Percentiles rank a stretch among this genome's conserved stretches.
phyloP scores from a whole-genome alignment of 1,284 basidiomycete species.

The Sanghuangporus sanghuang region DNA sequence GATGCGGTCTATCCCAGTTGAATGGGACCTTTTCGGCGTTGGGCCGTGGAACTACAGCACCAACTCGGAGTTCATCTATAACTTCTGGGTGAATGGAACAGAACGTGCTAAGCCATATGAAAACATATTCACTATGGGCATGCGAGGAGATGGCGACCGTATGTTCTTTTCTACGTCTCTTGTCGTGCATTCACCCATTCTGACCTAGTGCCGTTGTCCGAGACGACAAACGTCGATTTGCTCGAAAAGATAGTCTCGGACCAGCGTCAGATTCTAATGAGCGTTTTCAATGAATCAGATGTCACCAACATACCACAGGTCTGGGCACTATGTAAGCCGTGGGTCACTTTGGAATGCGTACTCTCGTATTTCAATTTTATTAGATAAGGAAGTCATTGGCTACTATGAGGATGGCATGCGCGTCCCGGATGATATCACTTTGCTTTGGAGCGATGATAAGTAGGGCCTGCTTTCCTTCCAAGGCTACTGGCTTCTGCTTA shows the following conservation, averaged over 20 bases:
- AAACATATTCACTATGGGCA: conserved; percentile 58
- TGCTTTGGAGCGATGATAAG: conserved; percentile 63
- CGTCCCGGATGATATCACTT: conserved; percentile 49
- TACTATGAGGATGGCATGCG: conserved; percentile 60
- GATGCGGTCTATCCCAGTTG: conserved; percentile 57
- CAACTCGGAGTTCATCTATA: conserved; percentile 48
- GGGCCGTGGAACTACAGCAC: conserved; percentile 59
- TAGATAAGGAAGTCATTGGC: conserved; percentile 59
- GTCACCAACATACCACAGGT: conserved; percentile 54
- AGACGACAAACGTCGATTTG: conserved; percentile 43
- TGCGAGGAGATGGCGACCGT: conserved; percentile 61
- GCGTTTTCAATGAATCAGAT: conserved; percentile 47
- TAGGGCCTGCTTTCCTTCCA: conserved; percentile 23
- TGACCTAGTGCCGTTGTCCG: conserved; percentile 43
- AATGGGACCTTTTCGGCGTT: conserved; percentile 49
- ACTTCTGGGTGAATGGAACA: conserved; percentile 56
- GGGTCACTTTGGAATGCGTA: background rate
- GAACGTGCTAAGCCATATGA: conserved; percentile 53
- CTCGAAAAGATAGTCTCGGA: conserved; percentile 53
- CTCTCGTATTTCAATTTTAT: conserved; percentile 8
- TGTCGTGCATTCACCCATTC: background rate
- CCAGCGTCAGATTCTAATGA: conserved; percentile 57
- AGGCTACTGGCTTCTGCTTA: background rate
- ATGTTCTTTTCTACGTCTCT: conserved; percentile 22
- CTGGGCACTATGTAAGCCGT: conserved; percentile 53